phyloP scores from a whole-genome alignment of 148 eudicot genomes.

The Rheum nobile region DNA sequence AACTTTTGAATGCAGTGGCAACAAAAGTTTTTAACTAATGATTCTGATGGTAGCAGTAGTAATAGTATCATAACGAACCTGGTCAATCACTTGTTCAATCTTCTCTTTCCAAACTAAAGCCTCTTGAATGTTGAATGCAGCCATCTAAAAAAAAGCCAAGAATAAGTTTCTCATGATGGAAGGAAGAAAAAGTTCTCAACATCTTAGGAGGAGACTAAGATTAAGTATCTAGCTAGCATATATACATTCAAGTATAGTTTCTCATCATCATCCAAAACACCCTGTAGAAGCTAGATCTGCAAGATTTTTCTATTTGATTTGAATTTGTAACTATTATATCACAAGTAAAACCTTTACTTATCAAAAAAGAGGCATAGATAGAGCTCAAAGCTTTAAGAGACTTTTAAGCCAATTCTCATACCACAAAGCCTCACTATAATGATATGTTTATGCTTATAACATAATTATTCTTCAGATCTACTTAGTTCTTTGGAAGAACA shows the following conservation, averaged over 20 bases:
- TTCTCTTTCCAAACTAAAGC: constrained; percentile 97
- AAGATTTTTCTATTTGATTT: neutral
- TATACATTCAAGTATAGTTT: neutral
- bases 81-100: constrained; percentile 91
- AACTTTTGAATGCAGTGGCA: neutral
- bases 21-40: neutral
- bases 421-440: neutral
- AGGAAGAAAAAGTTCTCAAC: neutral
- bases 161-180: neutral
- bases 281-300: neutral
- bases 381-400: neutral
- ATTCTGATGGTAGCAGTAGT: neutral
- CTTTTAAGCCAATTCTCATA: neutral
- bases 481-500: neutral
- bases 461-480: neutral
- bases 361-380: neutral
- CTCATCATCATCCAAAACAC: neutral
- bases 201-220: neutral
- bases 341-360: neutral
- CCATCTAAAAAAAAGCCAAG: constrained; percentile 53
- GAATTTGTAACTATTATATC: neutral
- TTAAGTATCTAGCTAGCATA: neutral
- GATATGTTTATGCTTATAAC: neutral
- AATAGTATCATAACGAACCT: constrained; percentile 31
- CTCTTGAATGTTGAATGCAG: constrained; percentile 99